phyloP scores from a whole-genome alignment of 805 yeast genomes.

The Pichia phayaonensis region DNA sequence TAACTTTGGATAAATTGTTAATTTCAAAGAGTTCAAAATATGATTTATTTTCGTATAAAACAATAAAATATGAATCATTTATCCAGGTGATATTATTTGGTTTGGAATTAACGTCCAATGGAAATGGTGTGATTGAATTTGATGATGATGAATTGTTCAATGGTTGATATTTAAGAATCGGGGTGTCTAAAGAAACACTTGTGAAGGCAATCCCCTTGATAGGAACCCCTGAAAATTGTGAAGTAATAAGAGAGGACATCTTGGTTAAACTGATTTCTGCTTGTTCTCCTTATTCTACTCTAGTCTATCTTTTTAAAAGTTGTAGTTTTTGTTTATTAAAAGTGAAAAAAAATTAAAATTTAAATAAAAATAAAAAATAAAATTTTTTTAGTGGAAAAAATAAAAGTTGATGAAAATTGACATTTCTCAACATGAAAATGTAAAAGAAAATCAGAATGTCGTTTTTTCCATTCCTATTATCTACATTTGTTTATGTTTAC shows the following conservation, averaged over 20 bases:
- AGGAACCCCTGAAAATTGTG: slow-evolving; percentile 2
- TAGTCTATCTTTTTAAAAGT: background rate
- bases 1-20: background rate
- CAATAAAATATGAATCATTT: slow-evolving; percentile 1
- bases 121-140: slow-evolving; percentile 1
- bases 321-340: too few relatives aligned
- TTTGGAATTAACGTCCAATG: slow-evolving; percentile 1
- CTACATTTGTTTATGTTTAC: background rate
- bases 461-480: background rate
- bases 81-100: slow-evolving; percentile 3
- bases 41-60: slow-evolving; percentile 7
- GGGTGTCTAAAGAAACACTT: slow-evolving; percentile 5
- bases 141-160: background rate
- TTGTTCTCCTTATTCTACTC: background rate
- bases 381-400: background rate
- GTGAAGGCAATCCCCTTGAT: slow-evolving; percentile 6
- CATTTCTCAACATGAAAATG: background rate
- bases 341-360: background rate
- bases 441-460: background rate
- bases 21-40: slow-evolving; percentile 6
- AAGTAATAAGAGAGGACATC: slow-evolving; percentile 2
- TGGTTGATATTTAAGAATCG: slow-evolving; percentile 8
- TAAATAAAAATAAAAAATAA: background rate
- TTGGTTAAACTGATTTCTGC: background rate
- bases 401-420: background rate